A percentile compares a stretch with the other conserved stretches of the same genome.
Evolutionary conservation across 2,329 filamentous ascomycete genomes (phyloP).

Genomic region (Monilinia fructicola): DNA sequence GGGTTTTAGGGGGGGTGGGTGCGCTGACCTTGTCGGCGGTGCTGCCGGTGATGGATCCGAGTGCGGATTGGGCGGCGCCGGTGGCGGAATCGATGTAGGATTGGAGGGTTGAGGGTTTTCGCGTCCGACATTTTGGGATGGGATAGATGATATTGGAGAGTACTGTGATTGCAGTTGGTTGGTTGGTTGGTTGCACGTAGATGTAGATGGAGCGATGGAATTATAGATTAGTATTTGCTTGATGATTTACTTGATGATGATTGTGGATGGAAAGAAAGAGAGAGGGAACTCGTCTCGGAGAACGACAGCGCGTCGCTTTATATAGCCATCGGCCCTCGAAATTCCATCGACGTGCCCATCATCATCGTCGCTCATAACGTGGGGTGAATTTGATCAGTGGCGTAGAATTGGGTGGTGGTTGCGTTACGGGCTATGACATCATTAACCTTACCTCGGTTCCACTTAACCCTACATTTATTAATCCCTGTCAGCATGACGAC

Average conservation of each 20-base stretch:
- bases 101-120: constrained; percentile 70
- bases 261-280: not conserved
- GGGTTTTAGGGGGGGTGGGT: not conserved
- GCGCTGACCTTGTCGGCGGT: constrained; percentile 56
- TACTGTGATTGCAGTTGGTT: not conserved
- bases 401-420: not conserved
- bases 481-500: not conserved
- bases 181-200: not conserved
- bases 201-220: not conserved
- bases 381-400: not conserved
- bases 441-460: not conserved
- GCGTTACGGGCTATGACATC: constrained; percentile 8
- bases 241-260: not conserved
- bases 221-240: not conserved
- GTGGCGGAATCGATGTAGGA: constrained; percentile 72
- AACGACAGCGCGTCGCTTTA: not conserved
- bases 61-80: constrained; percentile 67
- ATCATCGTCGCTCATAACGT: not conserved
- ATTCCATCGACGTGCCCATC: not conserved
- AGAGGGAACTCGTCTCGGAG: not conserved
- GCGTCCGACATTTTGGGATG: constrained; percentile 49
- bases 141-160: not conserved
- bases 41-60: constrained; percentile 74
- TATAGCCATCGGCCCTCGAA: not conserved
- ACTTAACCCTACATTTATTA: too few species aligned